Percentiles rank a stretch among this genome's conserved stretches.
These are phyloP conservation scores for Leishmania gerbilli DNA, from an alignment of 208 protist genomes.

Conservation along the genomic window DNA sequence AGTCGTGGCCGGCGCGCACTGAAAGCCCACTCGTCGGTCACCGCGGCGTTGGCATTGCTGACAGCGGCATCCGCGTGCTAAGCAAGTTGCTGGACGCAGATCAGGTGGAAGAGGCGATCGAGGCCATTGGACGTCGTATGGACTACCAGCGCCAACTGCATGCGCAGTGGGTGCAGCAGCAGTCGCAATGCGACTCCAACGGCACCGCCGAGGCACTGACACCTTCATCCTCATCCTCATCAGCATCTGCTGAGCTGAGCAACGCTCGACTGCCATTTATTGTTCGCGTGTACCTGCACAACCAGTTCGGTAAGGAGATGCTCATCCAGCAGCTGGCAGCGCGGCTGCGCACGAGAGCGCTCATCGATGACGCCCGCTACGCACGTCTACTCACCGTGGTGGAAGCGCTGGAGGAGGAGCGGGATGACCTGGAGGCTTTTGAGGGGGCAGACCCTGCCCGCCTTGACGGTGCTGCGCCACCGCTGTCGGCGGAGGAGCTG, in stretches of 20 bases:
- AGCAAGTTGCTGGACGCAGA: constrained; percentile 62
- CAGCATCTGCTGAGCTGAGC: neutral
- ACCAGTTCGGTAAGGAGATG: constrained; percentile 83
- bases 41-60: neutral
- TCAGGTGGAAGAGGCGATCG: constrained; percentile 72
- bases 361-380: constrained; percentile 66
- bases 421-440: constrained; percentile 1
- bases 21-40: neutral
- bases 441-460: neutral
- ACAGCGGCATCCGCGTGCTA: constrained; percentile 39
- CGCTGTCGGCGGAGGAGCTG: constrained; percentile 20
- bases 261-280: constrained; percentile 40
- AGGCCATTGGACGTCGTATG: constrained; percentile 71
- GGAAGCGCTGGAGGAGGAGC: constrained; percentile 34
- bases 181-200: neutral
- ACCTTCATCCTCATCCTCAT: neutral
- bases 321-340: constrained; percentile 62
- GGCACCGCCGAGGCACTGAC: neutral
- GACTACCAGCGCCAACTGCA: constrained; percentile 44
- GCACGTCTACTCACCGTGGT: constrained; percentile 41
- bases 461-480: neutral
- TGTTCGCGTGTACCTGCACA: constrained; percentile 78
- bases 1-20: neutral
- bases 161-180: neutral
- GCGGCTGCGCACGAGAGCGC: constrained; percentile 49